These are phyloP conservation scores for Pleurostoma richardsiae DNA, from an alignment of 2,329 filamentous ascomycete species.

Conservation along the genomic window DNA sequence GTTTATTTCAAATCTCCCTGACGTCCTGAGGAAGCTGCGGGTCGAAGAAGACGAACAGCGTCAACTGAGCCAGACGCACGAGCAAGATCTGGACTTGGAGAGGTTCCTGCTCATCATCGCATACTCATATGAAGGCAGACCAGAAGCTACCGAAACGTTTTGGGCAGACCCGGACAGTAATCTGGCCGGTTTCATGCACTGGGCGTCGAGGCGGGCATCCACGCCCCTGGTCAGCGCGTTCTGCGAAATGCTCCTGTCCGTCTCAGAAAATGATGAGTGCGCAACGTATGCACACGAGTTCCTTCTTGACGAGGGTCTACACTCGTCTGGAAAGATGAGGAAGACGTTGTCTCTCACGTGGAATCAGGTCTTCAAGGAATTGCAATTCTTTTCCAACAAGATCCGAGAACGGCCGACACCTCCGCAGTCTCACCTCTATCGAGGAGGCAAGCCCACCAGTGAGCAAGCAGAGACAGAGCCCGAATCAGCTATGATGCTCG, in stretches of 20 bases:
- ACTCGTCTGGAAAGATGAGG: conserved; percentile 71
- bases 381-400: conserved; percentile 76
- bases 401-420: conserved; percentile 66
- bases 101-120: conserved; percentile 89
- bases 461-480: conserved; percentile 77
- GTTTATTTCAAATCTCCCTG: conserved; percentile 92
- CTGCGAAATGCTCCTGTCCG: conserved; percentile 89
- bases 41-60: conserved; percentile 87
- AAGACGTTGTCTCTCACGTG: conserved; percentile 84
- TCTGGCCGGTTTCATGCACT: conserved; percentile 89
- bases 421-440: conserved; percentile 47
- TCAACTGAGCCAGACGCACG: conserved; percentile 58
- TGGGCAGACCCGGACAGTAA: conserved; percentile 93
- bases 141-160: conserved; percentile 80
- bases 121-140: conserved; percentile 81
- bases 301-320: conserved; percentile 76
- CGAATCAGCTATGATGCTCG: conserved; percentile 93
- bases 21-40: conserved; percentile 80
- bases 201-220: conserved; percentile 92
- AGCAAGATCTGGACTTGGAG: conserved; percentile 73
- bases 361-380: conserved; percentile 85
- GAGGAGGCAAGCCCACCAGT: conserved; percentile 54
- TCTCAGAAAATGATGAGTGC: conserved; percentile 77
- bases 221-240: conserved; percentile 95
- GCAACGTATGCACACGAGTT: conserved; percentile 85